phyloP scores from a whole-genome alignment of 108 stramenopile species.

The Fragilaria crotonensis region DNA sequence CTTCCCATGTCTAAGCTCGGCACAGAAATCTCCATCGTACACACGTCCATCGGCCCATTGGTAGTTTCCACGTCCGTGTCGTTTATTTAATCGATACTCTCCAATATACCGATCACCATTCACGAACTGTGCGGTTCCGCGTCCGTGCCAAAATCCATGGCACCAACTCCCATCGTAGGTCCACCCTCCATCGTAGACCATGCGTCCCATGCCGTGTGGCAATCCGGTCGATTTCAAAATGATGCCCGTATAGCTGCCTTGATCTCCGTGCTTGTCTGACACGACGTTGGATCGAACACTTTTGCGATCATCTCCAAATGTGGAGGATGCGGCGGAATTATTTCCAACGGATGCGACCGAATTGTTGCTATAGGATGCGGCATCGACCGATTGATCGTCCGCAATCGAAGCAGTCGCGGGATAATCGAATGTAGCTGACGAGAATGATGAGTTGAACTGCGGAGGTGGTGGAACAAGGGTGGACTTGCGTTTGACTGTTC shows the following conservation, averaged over 20 bases:
- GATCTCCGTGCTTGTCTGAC: not conserved
- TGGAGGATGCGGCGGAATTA: not conserved
- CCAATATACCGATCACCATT: conserved; percentile 2
- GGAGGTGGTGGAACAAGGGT: no score
- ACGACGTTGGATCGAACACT: not conserved
- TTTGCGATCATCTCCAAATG: not conserved
- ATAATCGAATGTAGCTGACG: no score
- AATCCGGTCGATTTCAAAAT: not conserved
- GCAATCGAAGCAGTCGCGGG: no score
- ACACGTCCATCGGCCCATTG: conserved; percentile 8
- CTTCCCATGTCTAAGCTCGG: conserved; percentile 1
- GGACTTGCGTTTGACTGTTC: no score
- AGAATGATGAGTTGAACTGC: no score
- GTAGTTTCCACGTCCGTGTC: conserved; percentile 17
- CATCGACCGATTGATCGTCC: no score
- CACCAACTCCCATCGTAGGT: conserved; percentile 3
- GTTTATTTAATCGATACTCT: conserved; percentile 3
- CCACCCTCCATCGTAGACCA: not conserved
- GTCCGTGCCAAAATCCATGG: not conserved
- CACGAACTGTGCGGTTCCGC: not conserved
- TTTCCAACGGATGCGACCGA: not conserved
- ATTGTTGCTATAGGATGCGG: no score
- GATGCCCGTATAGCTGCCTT: not conserved
- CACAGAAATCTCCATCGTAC: conserved; percentile 2
- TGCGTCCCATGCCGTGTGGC: conserved; percentile 2